Conservation (phyloP, 371 early-diverging fungal genomes). For the Mortierella sp. region DNA sequence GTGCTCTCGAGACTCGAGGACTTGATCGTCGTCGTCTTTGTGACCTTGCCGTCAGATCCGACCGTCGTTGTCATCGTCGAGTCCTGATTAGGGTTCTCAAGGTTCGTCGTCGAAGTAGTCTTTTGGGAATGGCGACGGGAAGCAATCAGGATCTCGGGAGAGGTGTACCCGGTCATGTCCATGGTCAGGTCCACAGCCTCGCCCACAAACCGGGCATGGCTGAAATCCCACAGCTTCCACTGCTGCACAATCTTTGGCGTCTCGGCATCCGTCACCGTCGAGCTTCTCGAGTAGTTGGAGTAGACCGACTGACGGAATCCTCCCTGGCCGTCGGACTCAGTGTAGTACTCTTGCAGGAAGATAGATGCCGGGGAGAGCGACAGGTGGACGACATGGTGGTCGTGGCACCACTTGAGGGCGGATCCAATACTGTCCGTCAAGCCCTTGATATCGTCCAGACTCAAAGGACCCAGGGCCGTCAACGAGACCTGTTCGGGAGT, state of each 20-base stretch:
- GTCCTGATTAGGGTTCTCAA: constrained; percentile 18
- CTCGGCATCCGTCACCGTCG: constrained; percentile 9
- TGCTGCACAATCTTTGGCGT: constrained; percentile 24
- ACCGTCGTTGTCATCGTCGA: constrained; percentile 1
- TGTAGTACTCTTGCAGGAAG: constrained; percentile 38
- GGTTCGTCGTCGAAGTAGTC: background rate
- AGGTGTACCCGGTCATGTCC: constrained; percentile 29
- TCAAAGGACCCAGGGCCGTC: constrained; percentile 18
- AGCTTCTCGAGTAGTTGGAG: constrained; percentile 15
- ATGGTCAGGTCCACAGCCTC: constrained; percentile 38
- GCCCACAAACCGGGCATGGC: constrained; percentile 40
- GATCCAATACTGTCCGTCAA: constrained; percentile 43
- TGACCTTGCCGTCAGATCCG: constrained; percentile 17
- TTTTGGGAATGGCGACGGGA: constrained; percentile 15
- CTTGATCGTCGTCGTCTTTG: constrained; percentile 29
- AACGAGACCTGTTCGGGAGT: background rate
- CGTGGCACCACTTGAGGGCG: constrained; percentile 53
- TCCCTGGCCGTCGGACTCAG: constrained; percentile 46
- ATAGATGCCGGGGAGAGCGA: constrained; percentile 31
- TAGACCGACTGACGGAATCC: constrained; percentile 30
- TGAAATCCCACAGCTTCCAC: constrained; percentile 56
- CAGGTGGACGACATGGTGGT: constrained; percentile 45
- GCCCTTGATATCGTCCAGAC: constrained; percentile 18
- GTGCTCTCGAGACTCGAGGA: constrained; percentile 10
- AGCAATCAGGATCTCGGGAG: constrained; percentile 41